Evolutionary conservation across 805 yeast genomes (phyloP), one percentile per base, ranked within the genome.

Genomic region (Nadsonia fulvescens): DNA sequence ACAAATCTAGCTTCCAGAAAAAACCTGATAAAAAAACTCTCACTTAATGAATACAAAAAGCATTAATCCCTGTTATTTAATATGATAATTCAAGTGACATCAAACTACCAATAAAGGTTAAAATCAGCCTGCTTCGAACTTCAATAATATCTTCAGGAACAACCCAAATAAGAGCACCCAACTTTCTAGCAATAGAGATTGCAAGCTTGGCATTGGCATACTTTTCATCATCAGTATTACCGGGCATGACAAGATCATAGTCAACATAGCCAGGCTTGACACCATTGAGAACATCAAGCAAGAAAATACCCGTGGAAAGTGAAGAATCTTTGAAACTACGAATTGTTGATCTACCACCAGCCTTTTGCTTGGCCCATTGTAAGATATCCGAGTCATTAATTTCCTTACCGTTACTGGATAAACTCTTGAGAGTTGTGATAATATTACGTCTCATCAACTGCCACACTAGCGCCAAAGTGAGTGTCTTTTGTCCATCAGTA

Each of bases 121-220:
- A 66, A 31, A 89, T 77, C 56, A 89, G 70, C 51, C 96, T 70
- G 23, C 93, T 66, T 54, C 96, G 76, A 22, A 89, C 95, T 56
- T 86, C 96, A 43, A 73, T 77, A 44, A 89, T 89, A 56, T 89
- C 98, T 53, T 89, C 98, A n/a, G 98, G 98, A n/a, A 89, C 94
- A 40, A 89, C 64, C 95, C 95, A 89, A 44, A 89, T 89, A 48
- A 89, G 68, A 20, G 94, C 98, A 35, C 98, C 98, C 40, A 89
- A 58, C 54, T 89, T 89, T 65, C 98, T 76, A 18, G 98, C 98
- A 44, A 89, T 89, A 2, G 96, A 89, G 47, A 89, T 89, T 12
- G 98, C 98, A 49, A 89, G 66, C 58, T 79, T 76, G 12, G 96
- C 98, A 49, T 89, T 89, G 20, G 93, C 92, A 46, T 81, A 81